Conservation (phyloP, 73 alveolate species). For the Paramecium primaurelia region DNA sequence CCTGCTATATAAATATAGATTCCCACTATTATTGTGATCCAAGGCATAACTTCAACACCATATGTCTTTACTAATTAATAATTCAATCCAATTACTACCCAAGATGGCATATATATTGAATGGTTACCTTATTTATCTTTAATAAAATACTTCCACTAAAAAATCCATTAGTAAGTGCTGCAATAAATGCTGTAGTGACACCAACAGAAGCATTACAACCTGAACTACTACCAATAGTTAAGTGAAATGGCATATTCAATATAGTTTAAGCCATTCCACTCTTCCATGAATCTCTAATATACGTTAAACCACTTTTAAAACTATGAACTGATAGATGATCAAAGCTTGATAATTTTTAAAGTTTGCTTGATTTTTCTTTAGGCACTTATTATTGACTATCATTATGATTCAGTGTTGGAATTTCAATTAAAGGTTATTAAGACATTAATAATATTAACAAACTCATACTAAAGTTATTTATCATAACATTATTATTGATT, state of each 20-base stretch:
- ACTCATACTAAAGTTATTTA: not conserved
- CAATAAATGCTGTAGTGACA: not conserved
- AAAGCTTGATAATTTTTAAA: not conserved
- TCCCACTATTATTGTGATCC: constrained; percentile 22
- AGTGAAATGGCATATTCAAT: constrained; percentile 41
- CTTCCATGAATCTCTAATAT: constrained; percentile 38
- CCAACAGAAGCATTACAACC: constrained; percentile 40
- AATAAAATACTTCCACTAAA: constrained; percentile 12
- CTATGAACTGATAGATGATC: constrained; percentile 1
- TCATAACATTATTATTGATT: not conserved
- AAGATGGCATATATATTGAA: constrained; percentile 25
- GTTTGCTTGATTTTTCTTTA: not conserved
- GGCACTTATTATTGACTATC: not conserved
- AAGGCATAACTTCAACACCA: constrained; percentile 48
- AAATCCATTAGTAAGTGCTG: constrained; percentile 2
- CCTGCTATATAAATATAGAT: not conserved
- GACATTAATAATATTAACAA: not conserved
- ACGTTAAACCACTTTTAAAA: not conserved
- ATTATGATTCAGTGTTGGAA: not conserved
- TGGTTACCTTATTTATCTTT: not conserved
- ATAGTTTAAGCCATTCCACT: constrained; percentile 43
- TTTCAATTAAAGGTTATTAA: constrained; percentile 14
- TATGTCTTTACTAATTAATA: not conserved
- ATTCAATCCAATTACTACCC: not conserved
- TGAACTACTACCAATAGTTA: constrained; percentile 9